These are phyloP conservation scores for Picea glauca DNA, from an alignment of 75 land plant genomes.

Conservation along the genomic window DNA sequence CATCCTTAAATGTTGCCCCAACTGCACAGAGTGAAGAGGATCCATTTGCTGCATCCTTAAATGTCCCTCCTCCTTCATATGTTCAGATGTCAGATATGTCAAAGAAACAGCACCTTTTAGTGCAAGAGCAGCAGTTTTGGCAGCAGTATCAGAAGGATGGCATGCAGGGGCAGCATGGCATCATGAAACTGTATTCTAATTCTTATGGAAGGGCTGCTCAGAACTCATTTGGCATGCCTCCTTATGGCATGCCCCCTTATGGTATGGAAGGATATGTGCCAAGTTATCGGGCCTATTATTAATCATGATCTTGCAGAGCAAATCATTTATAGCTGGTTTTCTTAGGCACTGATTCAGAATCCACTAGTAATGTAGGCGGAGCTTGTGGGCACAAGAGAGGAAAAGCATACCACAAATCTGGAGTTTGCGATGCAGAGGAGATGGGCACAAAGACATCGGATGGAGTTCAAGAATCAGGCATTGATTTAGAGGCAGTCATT, in stretches of 20 bases:
- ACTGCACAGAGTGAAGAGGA: constrained; percentile 63
- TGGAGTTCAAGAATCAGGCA: background rate
- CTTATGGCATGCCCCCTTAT: constrained; percentile 10
- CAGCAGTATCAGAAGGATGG: constrained; percentile 74
- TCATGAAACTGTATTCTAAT: constrained; percentile 42
- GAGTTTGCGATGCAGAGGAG: background rate
- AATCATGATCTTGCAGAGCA: background rate
- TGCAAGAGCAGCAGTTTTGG: constrained; percentile 85
- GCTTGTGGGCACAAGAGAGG: background rate
- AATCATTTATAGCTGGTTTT: background rate
- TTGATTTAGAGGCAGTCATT: too few species aligned
- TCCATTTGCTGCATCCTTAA: constrained; percentile 80
- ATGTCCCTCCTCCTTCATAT: constrained; percentile 77
- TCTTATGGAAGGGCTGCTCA: constrained; percentile 44
- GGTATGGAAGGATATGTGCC: constrained; percentile 2
- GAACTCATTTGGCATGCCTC: background rate
- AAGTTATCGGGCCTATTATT: background rate
- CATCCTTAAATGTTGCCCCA: constrained; percentile 67
- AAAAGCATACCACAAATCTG: background rate
- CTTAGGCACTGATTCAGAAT: background rate
- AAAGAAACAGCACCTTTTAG: constrained; percentile 71
- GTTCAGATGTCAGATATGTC: constrained; percentile 91
- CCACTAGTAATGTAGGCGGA: background rate
- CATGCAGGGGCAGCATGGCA: constrained; percentile 75
- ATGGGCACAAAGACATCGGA: background rate